Base-by-base conservation (phyloP, 148 eudicot species). In the Rheum nobile region DNA sequence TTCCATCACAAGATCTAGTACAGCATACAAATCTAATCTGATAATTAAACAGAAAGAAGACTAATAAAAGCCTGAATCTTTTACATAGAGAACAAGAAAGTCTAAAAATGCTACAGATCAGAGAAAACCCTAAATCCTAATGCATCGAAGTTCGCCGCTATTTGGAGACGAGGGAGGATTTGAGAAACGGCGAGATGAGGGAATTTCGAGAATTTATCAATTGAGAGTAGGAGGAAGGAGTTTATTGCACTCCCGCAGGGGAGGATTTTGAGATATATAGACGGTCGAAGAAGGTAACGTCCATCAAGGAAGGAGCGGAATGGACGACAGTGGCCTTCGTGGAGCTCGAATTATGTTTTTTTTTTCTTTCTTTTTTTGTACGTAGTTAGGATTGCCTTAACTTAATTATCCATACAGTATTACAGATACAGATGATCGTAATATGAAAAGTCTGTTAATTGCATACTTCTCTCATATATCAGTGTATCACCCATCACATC, bases 1-100 rank as follows among this genome's bases (percentile, higher is more conserved):
- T 37, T 42, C 22, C 24, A 73, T 74, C 77, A 76, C 82, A 71
- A 59, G 73, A 43, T 43, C 48, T 39, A 59, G 67, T 59, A 43
- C 50, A 39, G 50, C 17, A 71, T 34, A 68, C 10, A 41, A 71
- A 71, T 71, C 48, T n/a, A 71, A 29, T 41, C 47, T 6, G 4
- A 26, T 2, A n/a, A 39, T 39, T 32, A 39, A 71, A 22, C 50
- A 37, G 29, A 8, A 21, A 16, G 41, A 43, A 41, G 46, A 71
- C 29, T 71, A 38, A 59, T 41, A 26, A 11, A 41, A 71, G 39
- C 39, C n/a, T 65, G 41, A 34, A 71, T 21, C 50, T 9, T 2
- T 41, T 43, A 71, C 50, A 71, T 21, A 21, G 8, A 43, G 50
- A 71, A 26, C 21, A 12, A 21, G 1, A 22, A 39, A 22, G 11